These are phyloP conservation scores for Dipteronia dyeriana DNA, from an alignment of 345 rosid species.

Conservation along the genomic window DNA sequence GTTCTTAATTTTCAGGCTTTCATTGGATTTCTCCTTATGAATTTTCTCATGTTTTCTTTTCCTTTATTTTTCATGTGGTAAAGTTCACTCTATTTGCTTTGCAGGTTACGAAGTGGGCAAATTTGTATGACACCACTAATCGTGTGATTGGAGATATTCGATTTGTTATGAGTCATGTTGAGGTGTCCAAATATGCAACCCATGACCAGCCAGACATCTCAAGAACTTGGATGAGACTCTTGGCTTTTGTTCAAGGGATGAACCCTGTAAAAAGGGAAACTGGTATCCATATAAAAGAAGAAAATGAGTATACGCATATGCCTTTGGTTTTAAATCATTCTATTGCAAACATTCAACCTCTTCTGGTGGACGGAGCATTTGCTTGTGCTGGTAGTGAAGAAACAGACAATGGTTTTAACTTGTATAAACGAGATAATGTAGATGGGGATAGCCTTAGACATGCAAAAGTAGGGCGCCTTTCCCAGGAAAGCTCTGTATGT, in stretches of 20 bases:
- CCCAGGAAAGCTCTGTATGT: slow-evolving; percentile 72
- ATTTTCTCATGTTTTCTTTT: slow-evolving; percentile 2
- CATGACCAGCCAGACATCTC: slow-evolving; percentile 58
- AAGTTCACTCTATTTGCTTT: slow-evolving; percentile 27
- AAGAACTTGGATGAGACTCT: slow-evolving; percentile 77
- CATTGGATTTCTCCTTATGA: background rate
- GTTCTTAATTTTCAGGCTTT: background rate
- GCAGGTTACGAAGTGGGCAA: slow-evolving; percentile 72
- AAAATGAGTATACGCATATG: slow-evolving; percentile 53
- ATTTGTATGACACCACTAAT: slow-evolving; percentile 52
- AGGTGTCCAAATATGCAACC: slow-evolving; percentile 64
- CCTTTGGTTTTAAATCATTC: slow-evolving; percentile 67
- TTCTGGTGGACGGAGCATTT: slow-evolving; percentile 79
- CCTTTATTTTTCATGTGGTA: slow-evolving; percentile 13
- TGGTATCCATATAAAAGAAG: slow-evolving; percentile 72
- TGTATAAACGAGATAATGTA: slow-evolving; percentile 37
- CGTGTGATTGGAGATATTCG: slow-evolving; percentile 83
- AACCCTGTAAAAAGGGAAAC: slow-evolving; percentile 85
- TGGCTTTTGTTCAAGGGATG: slow-evolving; percentile 86
- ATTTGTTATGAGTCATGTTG: slow-evolving; percentile 79
- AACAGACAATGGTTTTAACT: slow-evolving; percentile 33
- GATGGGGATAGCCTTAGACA: slow-evolving; percentile 61
- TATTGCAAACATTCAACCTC: slow-evolving; percentile 65
- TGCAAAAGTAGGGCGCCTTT: slow-evolving; percentile 84
- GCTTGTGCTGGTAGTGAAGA: slow-evolving; percentile 49